Conservation (phyloP, 2,329 filamentous ascomycete species). For the Penicillium decumbens region DNA sequence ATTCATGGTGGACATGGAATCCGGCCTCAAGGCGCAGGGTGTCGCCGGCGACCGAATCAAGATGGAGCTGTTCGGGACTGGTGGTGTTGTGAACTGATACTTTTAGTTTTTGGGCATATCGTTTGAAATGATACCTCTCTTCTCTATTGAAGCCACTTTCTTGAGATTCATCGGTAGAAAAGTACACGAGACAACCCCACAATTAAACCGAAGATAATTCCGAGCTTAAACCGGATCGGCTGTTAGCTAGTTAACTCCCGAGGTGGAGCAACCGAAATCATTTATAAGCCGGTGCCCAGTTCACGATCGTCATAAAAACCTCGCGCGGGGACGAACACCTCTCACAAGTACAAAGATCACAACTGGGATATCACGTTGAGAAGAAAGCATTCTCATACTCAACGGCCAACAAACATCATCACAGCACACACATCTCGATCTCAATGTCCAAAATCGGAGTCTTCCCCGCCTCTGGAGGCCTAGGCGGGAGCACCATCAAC, state of each 20-base stretch:
- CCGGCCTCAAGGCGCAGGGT: constrained; percentile 51
- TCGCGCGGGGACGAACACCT: no score
- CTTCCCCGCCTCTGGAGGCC: constrained; percentile 51
- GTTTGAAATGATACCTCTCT: constrained; percentile 9
- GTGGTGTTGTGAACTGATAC: constrained; percentile 31
- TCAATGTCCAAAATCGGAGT: constrained; percentile 26
- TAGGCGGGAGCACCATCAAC: constrained; percentile 49
- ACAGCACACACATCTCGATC: not conserved
- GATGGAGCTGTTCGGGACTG: constrained; percentile 65
- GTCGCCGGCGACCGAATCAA: constrained; percentile 58
- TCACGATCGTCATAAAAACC: not conserved
- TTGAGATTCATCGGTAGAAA: no score
- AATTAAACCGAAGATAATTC: not conserved
- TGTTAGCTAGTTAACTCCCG: no score
- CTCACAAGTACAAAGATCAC: no score
- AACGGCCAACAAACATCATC: not conserved
- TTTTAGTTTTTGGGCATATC: not conserved
- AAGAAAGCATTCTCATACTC: no score
- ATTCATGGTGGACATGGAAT: constrained; percentile 63
- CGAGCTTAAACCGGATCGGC: not conserved
- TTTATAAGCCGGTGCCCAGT: constrained; percentile 7
- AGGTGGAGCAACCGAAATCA: not conserved
- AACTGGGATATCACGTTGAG: no score
- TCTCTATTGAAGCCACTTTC: not conserved
- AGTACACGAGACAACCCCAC: no score